Conservation (phyloP, 371 early-diverging fungal species). For the Fennellomyces sp. region DNA sequence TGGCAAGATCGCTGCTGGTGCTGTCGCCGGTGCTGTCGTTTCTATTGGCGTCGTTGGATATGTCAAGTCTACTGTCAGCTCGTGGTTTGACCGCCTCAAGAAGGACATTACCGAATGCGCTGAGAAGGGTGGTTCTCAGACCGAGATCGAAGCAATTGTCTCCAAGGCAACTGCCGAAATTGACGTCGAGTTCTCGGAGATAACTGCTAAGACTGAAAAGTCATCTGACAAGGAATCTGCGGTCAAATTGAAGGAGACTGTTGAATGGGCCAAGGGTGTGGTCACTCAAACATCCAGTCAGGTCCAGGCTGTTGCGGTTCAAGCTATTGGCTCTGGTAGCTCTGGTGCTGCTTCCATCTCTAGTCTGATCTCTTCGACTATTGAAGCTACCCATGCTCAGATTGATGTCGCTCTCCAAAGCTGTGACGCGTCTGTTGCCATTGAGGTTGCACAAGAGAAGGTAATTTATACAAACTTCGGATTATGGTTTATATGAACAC, state of each 20-base stretch:
- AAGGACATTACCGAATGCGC: conserved; percentile 31
- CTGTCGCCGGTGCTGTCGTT: conserved; percentile 1
- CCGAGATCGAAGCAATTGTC: conserved; percentile 29
- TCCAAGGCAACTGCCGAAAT: conserved; percentile 19
- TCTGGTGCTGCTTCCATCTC: conserved; percentile 22
- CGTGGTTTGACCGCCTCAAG: conserved; percentile 33
- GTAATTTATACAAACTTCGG: neutral
- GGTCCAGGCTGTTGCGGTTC: conserved; percentile 10
- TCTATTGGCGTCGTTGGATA: conserved; percentile 21
- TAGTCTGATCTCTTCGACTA: conserved; percentile 22
- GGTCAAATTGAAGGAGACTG: conserved; percentile 2
- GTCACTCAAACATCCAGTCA: conserved; percentile 7
- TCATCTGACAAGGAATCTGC: neutral
- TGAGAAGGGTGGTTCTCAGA: conserved; percentile 31
- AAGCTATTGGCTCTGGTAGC: neutral
- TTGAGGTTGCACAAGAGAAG: conserved; percentile 4
- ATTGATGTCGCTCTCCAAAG: conserved; percentile 20
- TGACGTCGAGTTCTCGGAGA: neutral
- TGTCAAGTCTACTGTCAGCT: conserved; percentile 26
- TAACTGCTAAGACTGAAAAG: neutral
- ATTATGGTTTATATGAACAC: too few species aligned
- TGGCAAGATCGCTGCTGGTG: neutral
- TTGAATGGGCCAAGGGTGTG: conserved; percentile 15
- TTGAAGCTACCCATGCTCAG: conserved; percentile 25
- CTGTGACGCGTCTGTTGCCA: neutral